Conservation (phyloP, 2,329 filamentous ascomycete species). For the Xylaria multiplex region DNA sequence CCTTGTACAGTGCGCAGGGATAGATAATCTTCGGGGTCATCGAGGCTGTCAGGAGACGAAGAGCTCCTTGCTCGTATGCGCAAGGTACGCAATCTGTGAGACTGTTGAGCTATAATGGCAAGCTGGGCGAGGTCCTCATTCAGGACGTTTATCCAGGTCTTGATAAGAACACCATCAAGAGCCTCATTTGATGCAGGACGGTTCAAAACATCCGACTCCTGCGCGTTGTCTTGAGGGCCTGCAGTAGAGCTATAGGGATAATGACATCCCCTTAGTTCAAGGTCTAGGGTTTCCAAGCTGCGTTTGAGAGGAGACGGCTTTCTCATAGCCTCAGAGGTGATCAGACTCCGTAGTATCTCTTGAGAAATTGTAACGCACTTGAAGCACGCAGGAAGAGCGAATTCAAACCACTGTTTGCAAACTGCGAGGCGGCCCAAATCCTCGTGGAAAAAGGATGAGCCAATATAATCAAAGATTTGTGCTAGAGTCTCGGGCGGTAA, state of each 20-base stretch:
- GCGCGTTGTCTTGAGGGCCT: neutral
- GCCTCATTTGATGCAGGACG: neutral
- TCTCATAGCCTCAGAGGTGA: constrained; percentile 8
- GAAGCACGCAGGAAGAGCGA: constrained; percentile 8
- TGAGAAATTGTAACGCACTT: constrained; percentile 1
- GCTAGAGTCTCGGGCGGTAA: constrained; percentile 26
- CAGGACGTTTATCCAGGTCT: neutral
- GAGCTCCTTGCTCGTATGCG: constrained; percentile 15
- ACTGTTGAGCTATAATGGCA: constrained; percentile 16
- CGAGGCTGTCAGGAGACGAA: neutral
- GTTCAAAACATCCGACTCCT: neutral
- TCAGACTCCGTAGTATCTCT: constrained; percentile 10
- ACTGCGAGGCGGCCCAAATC: neutral
- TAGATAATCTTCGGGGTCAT: constrained; percentile 3
- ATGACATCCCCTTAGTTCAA: constrained; percentile 5
- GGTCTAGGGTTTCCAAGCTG: constrained; percentile 17
- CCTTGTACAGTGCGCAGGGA: neutral
- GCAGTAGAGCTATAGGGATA: neutral
- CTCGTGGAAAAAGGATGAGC: no score
- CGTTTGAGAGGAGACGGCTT: neutral
- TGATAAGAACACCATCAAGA: neutral
- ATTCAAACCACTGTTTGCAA: constrained; percentile 28
- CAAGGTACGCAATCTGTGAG: constrained; percentile 23
- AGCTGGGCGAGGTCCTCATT: constrained; percentile 22
- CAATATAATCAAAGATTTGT: constrained; percentile 25